phyloP scores from a whole-genome alignment of 768 basidiomycete species.

The Auriculariales sp. region DNA sequence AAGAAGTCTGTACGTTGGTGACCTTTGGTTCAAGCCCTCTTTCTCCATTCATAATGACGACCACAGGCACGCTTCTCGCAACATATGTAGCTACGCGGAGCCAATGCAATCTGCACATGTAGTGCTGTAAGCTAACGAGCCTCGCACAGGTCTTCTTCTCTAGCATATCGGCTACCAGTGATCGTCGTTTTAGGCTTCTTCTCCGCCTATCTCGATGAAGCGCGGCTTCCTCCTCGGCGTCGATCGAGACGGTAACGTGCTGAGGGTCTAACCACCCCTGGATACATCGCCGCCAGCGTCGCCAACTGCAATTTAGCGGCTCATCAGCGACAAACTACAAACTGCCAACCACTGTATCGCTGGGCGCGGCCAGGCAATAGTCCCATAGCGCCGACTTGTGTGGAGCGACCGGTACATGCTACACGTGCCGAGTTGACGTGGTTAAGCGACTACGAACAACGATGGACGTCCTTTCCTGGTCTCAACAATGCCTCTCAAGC shows the following conservation, averaged over 20 bases:
- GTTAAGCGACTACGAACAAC: background rate
- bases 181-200: background rate
- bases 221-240: background rate
- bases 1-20: no score
- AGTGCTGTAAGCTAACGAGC: no score
- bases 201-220: background rate
- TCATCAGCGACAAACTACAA: background rate
- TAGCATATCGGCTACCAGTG: background rate
- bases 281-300: background rate
- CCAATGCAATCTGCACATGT: no score
- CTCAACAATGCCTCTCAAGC: background rate
- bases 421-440: background rate
- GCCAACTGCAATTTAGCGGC: background rate
- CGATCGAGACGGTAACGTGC: no score
- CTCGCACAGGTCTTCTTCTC: no score
- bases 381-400: background rate
- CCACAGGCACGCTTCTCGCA: no score
- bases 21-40: no score
- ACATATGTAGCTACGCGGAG: no score
- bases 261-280: no score
- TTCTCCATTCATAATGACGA: no score
- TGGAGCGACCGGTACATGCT: slow-evolving; percentile 1
- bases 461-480: background rate
- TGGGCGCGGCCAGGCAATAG: slow-evolving; percentile 2
- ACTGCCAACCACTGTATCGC: background rate